phyloP scores from a whole-genome alignment of 371 early-diverging fungal species.

The Mucor piriformis region DNA sequence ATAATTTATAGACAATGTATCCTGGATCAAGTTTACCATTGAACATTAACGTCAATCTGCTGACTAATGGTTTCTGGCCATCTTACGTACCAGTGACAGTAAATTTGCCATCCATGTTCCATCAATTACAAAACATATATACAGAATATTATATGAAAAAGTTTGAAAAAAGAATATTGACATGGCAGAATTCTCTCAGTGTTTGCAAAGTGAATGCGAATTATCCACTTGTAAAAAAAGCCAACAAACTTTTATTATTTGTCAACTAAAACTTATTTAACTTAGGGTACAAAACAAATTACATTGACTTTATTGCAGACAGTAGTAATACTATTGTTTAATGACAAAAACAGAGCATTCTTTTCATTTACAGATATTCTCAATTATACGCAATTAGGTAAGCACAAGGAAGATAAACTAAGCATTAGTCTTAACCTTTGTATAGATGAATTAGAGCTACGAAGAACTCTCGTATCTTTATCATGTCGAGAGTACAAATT shows the following conservation, averaged over 20 bases:
- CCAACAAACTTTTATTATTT: not conserved
- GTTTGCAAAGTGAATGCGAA: slow-evolving; percentile 72
- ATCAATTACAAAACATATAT: slow-evolving; percentile 71
- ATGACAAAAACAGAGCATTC: slow-evolving; percentile 45
- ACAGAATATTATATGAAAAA: slow-evolving; percentile 75
- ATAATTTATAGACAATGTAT: not conserved
- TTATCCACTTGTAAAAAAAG: slow-evolving; percentile 56
- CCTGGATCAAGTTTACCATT: not conserved
- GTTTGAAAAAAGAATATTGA: slow-evolving; percentile 76
- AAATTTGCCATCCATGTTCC: slow-evolving; percentile 57
- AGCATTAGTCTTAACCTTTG: not conserved
- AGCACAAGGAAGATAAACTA: not conserved
- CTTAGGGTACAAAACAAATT: slow-evolving; percentile 68
- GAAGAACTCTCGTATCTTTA: slow-evolving; percentile 81
- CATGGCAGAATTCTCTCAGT: slow-evolving; percentile 86
- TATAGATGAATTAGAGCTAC: slow-evolving; percentile 73
- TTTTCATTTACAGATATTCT: slow-evolving; percentile 75
- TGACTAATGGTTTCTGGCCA: slow-evolving; percentile 94
- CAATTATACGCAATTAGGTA: slow-evolving; percentile 65
- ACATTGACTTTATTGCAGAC: slow-evolving; percentile 79
- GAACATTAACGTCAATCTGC: slow-evolving; percentile 70
- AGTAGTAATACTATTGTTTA: slow-evolving; percentile 76
- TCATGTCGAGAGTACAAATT: slow-evolving; percentile 80
- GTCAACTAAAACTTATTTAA: not conserved
- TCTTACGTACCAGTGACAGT: slow-evolving; percentile 77